Evolutionary conservation across 208 protist species (phyloP), one percentile per base, ranked within the genome.

Genomic region (Kentomonas sorsogonicus): DNA sequence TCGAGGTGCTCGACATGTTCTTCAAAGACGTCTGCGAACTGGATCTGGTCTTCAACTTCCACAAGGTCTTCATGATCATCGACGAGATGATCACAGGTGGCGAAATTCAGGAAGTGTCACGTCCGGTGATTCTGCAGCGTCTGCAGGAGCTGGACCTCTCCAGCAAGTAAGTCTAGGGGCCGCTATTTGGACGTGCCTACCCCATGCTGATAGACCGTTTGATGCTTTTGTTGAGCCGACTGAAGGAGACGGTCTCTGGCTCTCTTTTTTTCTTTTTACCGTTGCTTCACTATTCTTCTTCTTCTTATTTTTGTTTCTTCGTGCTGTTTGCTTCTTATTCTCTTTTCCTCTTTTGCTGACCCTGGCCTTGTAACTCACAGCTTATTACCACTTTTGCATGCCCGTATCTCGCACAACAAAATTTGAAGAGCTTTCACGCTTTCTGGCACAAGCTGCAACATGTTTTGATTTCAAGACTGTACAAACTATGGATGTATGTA

Each of bases 1-100:
- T 98, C 23, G 86, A 97, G 71, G 88, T 98, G 33, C 88, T 99
- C 15, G 98, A 99, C 69, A 94, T 97, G 69, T 99, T 98, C 69
- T 99, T 99, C 70, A 97, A 95, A 50, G 98, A 99, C 66, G 99
- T 99, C 18, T 99, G 98, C 65, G 99, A 99, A 72, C 81, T 99
- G 2, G 98, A 99, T 73, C 82, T 99, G 20, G 96, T 99, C 22
- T 99, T 99, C 80, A 98, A 99, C 63, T 99, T 99, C 70, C 94
- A 99, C 80, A 94, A 98, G 83, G 96, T 99, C 0, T 99, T 98
- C 70, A 90, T 97, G 67, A 97, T 99, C 41, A 84, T 99, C 36
- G 98, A 99, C 70, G 98, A 99, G 79, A 92, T 99, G 72, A 84
- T 99, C 64, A 74, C 98, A 7, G 97, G 92, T 16, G 98, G 98